phyloP scores from a whole-genome alignment of 441 rosid genomes.

The Croton laevigatus region DNA sequence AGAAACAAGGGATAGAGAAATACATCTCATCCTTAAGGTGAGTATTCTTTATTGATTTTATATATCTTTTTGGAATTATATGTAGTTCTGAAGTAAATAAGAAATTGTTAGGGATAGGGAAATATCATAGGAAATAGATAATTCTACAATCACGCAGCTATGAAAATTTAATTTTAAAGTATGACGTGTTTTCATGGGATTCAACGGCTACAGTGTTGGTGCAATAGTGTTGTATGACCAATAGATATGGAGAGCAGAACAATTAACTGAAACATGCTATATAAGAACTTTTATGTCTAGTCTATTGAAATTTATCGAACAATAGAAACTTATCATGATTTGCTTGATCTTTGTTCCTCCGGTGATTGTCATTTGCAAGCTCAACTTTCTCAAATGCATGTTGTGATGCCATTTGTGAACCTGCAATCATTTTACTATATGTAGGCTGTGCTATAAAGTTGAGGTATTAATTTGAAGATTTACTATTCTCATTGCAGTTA shows the following conservation, averaged over 20 bases:
- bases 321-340: neutral
- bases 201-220: too few species aligned
- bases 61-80: neutral
- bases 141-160: neutral
- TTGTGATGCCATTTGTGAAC: neutral
- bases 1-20: conserved; percentile 52
- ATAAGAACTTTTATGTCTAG: neutral
- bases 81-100: neutral
- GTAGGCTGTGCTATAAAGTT: neutral
- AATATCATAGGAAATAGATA: neutral
- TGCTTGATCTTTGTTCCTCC: neutral
- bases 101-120: neutral
- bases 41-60: conserved; percentile 10
- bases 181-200: too few species aligned
- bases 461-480: neutral
- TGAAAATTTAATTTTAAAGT: neutral
- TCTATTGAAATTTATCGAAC: neutral
- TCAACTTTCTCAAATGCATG: neutral
- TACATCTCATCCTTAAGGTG: conserved; percentile 58
- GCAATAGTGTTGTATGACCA: neutral
- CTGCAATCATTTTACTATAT: neutral
- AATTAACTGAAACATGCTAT: neutral
- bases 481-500: neutral
- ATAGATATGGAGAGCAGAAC: neutral
- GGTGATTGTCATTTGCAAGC: neutral